Base-by-base conservation (phyloP, 176 grass and related monocot species). In the Alopecurus myosuroides region DNA sequence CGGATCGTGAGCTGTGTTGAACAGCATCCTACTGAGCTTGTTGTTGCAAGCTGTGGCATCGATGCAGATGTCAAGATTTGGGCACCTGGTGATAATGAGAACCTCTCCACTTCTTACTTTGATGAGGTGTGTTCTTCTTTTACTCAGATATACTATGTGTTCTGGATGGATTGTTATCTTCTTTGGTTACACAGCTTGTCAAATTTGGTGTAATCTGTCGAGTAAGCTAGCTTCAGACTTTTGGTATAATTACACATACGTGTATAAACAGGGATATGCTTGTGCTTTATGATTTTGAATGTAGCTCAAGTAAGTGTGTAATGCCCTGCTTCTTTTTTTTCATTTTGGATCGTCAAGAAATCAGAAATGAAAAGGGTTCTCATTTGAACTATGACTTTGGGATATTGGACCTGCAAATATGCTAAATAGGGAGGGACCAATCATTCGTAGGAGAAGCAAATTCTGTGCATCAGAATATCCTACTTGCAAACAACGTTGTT, bases 21-120 rank as follows among this genome's bases (percentile, higher is more conserved):
- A 78, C 89, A 94, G 39, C 92, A 98, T 60, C 90, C 95, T 91
- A 87, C 45, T 45, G 67, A 86, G 26, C 76, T 79, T 83, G 82
- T 79, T 70, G 58, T 98, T 82, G 92, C 92, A 29, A 98, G 79
- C 31, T 86, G 86, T 89, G 95, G 95, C 39, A 82, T 87, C 15
- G 88, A 93, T 17, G 79, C 84, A 0, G 84, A 91, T 77, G 36
- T 98, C 50, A 98, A 98, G 50, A 84, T 98, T 73, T 98, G 92
- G 90, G 76, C 73, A 80, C 92, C 90, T 66, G 73, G 78, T 85
- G 77, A 69, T 40, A 77, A 46, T 76, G 83, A 86, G 50, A 35
- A 72, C 52, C 62, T 51, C n/a, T 52, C 83, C 25, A 40, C 77
- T 19, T 7, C 23, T 72, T 19, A 22, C 60, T 53, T 72, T 40